phyloP scores from a whole-genome alignment of 108 stramenopile genomes.

The Cyclotella atomus region DNA sequence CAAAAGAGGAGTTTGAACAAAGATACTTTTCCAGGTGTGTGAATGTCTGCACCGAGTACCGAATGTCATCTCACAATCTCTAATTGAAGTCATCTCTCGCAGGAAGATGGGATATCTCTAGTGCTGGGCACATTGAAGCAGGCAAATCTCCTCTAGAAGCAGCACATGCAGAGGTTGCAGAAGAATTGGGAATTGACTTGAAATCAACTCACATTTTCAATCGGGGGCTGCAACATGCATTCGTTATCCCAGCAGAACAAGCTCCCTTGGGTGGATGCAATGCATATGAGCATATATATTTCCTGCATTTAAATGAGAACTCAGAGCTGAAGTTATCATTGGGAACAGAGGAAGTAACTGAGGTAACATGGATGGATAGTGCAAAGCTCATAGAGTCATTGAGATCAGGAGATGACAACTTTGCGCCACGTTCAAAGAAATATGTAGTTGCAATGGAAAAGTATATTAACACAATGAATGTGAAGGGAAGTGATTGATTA shows the following conservation, averaged over 20 bases:
- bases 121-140: constrained; percentile 50
- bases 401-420: constrained; percentile 15
- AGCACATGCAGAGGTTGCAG: constrained; percentile 29
- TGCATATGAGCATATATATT: constrained; percentile 56
- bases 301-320: constrained; percentile 15
- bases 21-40: constrained; percentile 47
- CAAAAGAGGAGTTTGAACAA: constrained; percentile 46
- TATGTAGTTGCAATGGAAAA: constrained; percentile 38
- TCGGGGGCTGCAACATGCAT: constrained; percentile 27
- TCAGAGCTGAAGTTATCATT: constrained; percentile 17
- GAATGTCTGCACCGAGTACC: too few relatives aligned
- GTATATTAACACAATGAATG: background rate
- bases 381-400: constrained; percentile 27
- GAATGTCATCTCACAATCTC: too few relatives aligned
- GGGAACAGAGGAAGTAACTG: constrained; percentile 45
- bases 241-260: constrained; percentile 49
- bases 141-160: constrained; percentile 13
- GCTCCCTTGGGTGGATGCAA: constrained; percentile 46
- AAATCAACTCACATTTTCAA: background rate
- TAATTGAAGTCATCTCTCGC: too few relatives aligned
- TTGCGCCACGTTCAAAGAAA: constrained; percentile 30
- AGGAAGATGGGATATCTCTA: constrained; percentile 47
- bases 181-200: constrained; percentile 40
- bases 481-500: too few relatives aligned
- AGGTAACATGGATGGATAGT: constrained; percentile 29